Evolutionary conservation across 192 early-diverging fungal species (phyloP).

Genomic region (Coemansia asiatica): DNA sequence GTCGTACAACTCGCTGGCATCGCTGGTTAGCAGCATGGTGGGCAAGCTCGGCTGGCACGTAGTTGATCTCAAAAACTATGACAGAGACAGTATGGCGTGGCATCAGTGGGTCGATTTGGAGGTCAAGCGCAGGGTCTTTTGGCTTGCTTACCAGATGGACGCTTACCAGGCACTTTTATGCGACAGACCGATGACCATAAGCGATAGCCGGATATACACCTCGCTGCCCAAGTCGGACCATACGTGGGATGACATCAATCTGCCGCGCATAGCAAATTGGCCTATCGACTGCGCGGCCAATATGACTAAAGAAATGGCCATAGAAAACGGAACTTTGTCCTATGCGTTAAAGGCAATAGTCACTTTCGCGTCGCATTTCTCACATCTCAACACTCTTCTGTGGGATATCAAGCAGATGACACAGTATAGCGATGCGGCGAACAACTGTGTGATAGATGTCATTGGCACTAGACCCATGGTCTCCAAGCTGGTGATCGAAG

Average conservation of each 20-base stretch:
- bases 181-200: constrained; percentile 27
- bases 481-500: not conserved
- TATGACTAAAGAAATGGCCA: not conserved
- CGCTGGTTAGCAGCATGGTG: constrained; percentile 34
- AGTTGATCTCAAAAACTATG: constrained; percentile 12
- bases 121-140: constrained; percentile 29
- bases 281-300: not conserved
- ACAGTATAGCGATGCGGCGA: not conserved
- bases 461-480: not conserved
- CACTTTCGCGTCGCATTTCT: constrained; percentile 17
- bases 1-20: constrained; percentile 38
- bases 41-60: constrained; percentile 39
- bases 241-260: constrained; percentile 6
- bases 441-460: not conserved
- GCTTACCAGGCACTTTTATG: constrained; percentile 28
- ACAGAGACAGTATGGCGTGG: constrained; percentile 13
- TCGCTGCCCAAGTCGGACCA: constrained; percentile 6
- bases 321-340: constrained; percentile 6
- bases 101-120: constrained; percentile 31
- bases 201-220: constrained; percentile 9
- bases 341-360: constrained; percentile 19
- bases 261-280: not conserved
- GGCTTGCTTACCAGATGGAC: constrained; percentile 29
- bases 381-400: constrained; percentile 26
- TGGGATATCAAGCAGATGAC: constrained; percentile 22